Evolutionary conservation across 2,329 filamentous ascomycete genomes (phyloP).

Genomic region (Hymenoscyphus infarciens): DNA sequence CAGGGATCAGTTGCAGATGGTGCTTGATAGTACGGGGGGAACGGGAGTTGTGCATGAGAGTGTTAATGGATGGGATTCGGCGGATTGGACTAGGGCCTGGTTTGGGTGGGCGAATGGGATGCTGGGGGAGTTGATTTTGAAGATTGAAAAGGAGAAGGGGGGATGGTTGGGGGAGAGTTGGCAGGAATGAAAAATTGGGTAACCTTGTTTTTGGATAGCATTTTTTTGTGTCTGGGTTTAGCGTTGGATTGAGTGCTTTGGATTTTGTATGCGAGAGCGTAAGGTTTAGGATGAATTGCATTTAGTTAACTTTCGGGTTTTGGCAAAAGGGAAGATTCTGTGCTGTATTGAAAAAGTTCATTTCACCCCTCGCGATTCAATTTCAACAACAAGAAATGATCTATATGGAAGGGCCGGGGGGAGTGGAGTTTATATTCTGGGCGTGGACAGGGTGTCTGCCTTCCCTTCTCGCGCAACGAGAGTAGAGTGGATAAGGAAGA

Average conservation of each 20-base stretch:
- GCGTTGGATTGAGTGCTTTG: neutral
- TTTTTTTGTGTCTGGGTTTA: neutral
- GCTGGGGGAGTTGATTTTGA: constrained; percentile 62
- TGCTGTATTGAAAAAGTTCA: neutral
- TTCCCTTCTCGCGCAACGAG: no score
- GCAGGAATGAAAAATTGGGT: constrained; percentile 14
- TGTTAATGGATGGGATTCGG: constrained; percentile 39
- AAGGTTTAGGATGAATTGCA: neutral
- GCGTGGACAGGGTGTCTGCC: no score
- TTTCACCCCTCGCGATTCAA: no score
- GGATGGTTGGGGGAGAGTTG: constrained; percentile 23
- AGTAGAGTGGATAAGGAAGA: no score
- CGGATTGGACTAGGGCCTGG: constrained; percentile 41
- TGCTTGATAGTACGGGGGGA: constrained; percentile 24
- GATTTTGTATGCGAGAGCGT: neutral
- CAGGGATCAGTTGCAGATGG: constrained; percentile 28
- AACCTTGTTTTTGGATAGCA: neutral
- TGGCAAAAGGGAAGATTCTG: neutral
- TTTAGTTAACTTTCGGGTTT: neutral
- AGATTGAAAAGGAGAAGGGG: constrained; percentile 22
- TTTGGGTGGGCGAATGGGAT: constrained; percentile 85
- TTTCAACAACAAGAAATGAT: no score
- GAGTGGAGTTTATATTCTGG: no score
- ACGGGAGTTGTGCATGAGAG: constrained; percentile 46
- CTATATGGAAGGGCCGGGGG: no score